Conservation (phyloP, 2,329 filamentous ascomycete species). For the Monosporascus sp. region DNA sequence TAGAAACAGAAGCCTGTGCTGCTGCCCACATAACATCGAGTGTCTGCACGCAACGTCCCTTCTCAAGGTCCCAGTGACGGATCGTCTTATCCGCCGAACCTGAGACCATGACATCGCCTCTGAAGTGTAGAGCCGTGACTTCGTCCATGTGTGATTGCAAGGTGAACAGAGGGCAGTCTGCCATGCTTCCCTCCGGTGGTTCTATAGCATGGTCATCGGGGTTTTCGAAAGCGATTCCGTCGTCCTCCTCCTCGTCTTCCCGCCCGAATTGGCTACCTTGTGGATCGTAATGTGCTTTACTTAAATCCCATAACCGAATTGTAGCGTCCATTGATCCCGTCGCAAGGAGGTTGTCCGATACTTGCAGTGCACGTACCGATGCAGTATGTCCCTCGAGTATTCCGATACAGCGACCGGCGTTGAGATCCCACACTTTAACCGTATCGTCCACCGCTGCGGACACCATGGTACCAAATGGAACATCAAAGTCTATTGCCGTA, state of each 20-base stretch:
- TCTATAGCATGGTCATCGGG: conserved; percentile 64
- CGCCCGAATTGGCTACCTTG: conserved; percentile 57
- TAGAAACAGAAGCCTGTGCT: conserved; percentile 74
- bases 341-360: conserved; percentile 91
- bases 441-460: conserved; percentile 90
- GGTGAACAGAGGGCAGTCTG: conserved; percentile 83
- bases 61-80: conserved; percentile 95
- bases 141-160: conserved; percentile 89
- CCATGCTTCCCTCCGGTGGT: conserved; percentile 73
- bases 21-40: conserved; percentile 97
- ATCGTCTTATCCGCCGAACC: conserved; percentile 96
- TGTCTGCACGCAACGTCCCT: conserved; percentile 95
- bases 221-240: conserved; percentile 69
- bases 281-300: conserved; percentile 78
- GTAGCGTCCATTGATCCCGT: conserved; percentile 94
- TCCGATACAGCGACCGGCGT: conserved; percentile 87
- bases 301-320: conserved; percentile 91
- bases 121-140: conserved; percentile 89
- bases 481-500: conserved; percentile 90
- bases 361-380: conserved; percentile 85
- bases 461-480: conserved; percentile 93
- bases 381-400: conserved; percentile 90
- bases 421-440: conserved; percentile 93
- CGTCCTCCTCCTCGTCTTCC: conserved; percentile 54
- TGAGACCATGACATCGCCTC: conserved; percentile 83